Base-by-base conservation (phyloP, 139 green algal genomes). In the Yamagishiella unicocca region DNA sequence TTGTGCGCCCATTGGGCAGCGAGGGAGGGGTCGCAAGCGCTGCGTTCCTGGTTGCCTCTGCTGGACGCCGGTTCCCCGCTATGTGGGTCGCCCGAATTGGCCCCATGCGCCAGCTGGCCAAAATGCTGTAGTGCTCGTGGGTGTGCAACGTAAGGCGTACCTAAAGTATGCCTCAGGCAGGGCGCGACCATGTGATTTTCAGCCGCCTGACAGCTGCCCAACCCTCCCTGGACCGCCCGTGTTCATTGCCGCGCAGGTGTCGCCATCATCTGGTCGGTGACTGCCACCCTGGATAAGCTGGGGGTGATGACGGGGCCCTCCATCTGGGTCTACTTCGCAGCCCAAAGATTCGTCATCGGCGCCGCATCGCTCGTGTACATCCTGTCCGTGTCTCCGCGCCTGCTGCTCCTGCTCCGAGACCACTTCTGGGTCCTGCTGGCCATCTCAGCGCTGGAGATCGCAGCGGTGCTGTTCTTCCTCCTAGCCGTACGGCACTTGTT, bases 271-370 rank as follows among this genome's bases (percentile, higher is more conserved):
- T 93, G 89, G 76, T 90, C 79, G 29, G 31, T 95, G 25, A 95
- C 92, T 0, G 87, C 82, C 38, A 93, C 87, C 45, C 74, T 95
- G n/a, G 93, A 95, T 42, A 95, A 95, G 81, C 64, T 95, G 55
- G 90, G 92, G 5, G 85, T 90, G 29, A 31, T 87, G 38, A 83
- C 83, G 31, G 74, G 85, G 24, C 74, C 75, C 0, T 88, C 67
- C 61, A 87, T 93, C 24, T 72, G 88, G 62, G 67, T 87, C 19
- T 95, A 93, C 83, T 88, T 93, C 35, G 80, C 67, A 9, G 46
- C n/a, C 35, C 82, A 87, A 67, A 67, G 82, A 2, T 19, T 62
- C 0, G 50, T 42, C 82, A 87, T 87, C 82, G 82, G 82, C 35
- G 4, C 22, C 17, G 82, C 82, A 14, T 80, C 67, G 1, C 82